A percentile compares a stretch with the other conserved stretches of the same genome.
Evolutionary conservation across 257 asterid genomes (phyloP).

Genomic region (Solanum chaucha): DNA sequence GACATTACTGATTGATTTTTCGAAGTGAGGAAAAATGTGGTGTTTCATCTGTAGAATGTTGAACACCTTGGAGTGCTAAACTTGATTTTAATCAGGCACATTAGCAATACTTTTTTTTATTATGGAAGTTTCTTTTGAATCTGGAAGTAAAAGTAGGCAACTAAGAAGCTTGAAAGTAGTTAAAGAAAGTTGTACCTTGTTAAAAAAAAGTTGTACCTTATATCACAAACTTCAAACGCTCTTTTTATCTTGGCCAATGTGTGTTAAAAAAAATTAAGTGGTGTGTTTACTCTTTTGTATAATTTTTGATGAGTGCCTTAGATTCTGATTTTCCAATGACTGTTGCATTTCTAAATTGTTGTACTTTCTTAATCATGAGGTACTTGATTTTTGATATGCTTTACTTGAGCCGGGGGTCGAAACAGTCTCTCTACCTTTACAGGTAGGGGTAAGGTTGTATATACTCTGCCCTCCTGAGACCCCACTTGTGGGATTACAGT

Average conservation of each 20-base stretch:
- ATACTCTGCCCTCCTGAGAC: no score
- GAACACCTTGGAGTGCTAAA: neutral
- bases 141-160: neutral
- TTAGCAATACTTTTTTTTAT: no score
- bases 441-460: no score
- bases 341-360: neutral
- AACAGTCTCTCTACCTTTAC: no score
- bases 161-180: neutral
- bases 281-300: neutral
- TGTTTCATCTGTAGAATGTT: neutral
- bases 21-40: no score
- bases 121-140: no score
- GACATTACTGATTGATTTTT: no score
- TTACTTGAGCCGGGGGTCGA: no score
- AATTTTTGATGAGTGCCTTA: neutral
- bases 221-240: neutral
- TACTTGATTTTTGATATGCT: neutral
- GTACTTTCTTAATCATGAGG: no score
- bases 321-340: neutral
- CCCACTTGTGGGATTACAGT: no score
- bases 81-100: neutral
- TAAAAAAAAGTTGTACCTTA: neutral
- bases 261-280: neutral
- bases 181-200: no score
- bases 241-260: neutral